Base-by-base conservation (phyloP, 2,329 filamentous ascomycete species). In the Sclerotinia subarctica region DNA sequence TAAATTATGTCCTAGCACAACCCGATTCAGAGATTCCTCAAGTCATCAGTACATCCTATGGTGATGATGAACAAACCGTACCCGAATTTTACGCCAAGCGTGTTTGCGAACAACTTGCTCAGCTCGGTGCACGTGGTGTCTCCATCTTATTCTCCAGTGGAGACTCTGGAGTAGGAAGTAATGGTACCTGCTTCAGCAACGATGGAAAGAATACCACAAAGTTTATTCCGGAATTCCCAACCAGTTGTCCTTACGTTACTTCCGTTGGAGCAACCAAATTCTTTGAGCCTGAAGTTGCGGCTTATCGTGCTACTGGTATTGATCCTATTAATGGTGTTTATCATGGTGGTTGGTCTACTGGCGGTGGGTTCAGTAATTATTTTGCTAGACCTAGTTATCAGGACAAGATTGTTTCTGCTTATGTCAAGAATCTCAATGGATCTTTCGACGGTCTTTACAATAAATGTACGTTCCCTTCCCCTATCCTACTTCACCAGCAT, bases 31-130 rank as follows among this genome's bases (percentile, higher is more conserved):
- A 81, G 26, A 73, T 87, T 19, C 86, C 86, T 0, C 84, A 85
- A 64, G 82, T 88, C 2, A 79, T 88, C 17, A 84, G 83, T 58
- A 82, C 86, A 26, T 86, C 84, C 19, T 88, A 88, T 73, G 84
- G 82, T 19, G 86, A 88, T 71, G 83, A 88, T 71, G 86, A 88
- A 77, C 80, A 85, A 60, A 81, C 82, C 0, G 83, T 88, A 0
- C 85, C 85, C 1, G 71, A 71, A 17, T 77, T 79, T 1, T 88
- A 87, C 69, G 86, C 85, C 0, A 74, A 78, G 64, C 80, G 81
- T 35, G 84, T 86, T 3, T 88, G 86, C 74, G 78, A 81, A 65
- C 76, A 85, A 69, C 82, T 87, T 68, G 84, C 84, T 11, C 80
- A 85, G 67, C 79, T 88, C 5, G 79, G 85, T 2, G 82, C 80